Evolutionary conservation across 306 rosid genomes (phyloP), one percentile per base, ranked within the genome.

Genomic region (Adenanthera pavonina): DNA sequence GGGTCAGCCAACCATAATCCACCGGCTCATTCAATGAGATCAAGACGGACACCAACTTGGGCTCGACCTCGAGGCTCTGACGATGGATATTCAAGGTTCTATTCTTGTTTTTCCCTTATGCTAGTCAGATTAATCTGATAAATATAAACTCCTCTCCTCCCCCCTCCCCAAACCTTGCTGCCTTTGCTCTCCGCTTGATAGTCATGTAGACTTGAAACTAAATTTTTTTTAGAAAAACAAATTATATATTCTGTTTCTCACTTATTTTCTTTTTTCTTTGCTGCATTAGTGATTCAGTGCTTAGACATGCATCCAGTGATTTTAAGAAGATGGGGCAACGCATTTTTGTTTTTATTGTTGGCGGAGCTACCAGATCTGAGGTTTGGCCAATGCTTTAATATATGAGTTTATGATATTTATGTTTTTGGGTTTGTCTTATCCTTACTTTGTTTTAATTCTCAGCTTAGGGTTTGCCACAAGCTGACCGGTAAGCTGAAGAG

Each of bases 311-410:
- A 76, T 95, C 99, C 25, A 92, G 94, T 77, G 97, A 95, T 86
- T 91, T 89, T 87, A 93, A 87, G 91, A 95, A 88, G 94, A 88
- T 88, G 92, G 99, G 98, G 40, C 90, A 74, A 69, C 97, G 97
- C 38, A 88, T 95, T 77, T 93, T 95, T 85, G 90, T 95, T 81
- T 94, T 95, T 82, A 93, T 95, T 30, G 89, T 95, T 2, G 99
- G 99, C 67, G 99, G 99, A 78, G 97, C 98, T 66, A 95, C 98
- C 60, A 87, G 99, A 89, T 95, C 99, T 1, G 99, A 95, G 98
- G 99, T 95, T 85, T 56, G 87, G 7, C 19, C 52, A 44, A 14
- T 20, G 51, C 61, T 41, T 40, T 68, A 15, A 13, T 85, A 33
- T 43, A 79, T 51, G 49, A 66, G 57, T 57, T 57, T 69, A 14